Base-by-base conservation (phyloP, 441 rosid species). In the Brassica hybrid region DNA sequence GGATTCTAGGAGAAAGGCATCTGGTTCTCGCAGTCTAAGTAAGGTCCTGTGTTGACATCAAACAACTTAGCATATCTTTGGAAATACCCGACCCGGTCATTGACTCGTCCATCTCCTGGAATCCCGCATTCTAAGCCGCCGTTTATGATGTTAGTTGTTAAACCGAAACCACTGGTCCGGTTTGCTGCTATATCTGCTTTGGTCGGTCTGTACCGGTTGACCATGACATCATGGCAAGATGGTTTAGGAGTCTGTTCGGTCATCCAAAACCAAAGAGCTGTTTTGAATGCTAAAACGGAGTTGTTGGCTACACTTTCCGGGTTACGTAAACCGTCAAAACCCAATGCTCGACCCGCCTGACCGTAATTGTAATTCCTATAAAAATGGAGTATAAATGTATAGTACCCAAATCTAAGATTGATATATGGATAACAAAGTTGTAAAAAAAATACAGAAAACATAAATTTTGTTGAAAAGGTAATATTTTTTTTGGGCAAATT, bases 211-310 rank as follows among this genome's bases (percentile, higher is more conserved):
- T 85, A 86, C 0, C 6, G 65, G 60, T 84, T 82, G 3, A 48
- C 61, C 63, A 86, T 85, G 54, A 85, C 90, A 1, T 83, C 25
- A 17, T 88, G 90, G 81, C 89, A 82, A 0, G 89, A 86, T 2
- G 89, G 92, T 65, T 85, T 86, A 0, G 84, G 85, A 2, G 77
- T 6, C 36, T 85, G 90, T 6, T 83, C 73, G 7, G 88, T 86
- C 92, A 83, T 88, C 90, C 92, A 87, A 76, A 85, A 88, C 90
- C 88, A 88, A 2, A 88, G 25, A 0, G 92, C 89, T 34, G 88
- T 58, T 74, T 77, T 84, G 81, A 87, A 87, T 1, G 92, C 85
- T 34, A 84, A 74, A 7, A 76, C 79, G 3, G 85, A 45, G 52
- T 87, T 81, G 10, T 77, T 83, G 30, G 82, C 78, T 5, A 87